Evolutionary conservation across 768 basidiomycete species (phyloP).

Genomic region (Tephrocybe sp.): DNA sequence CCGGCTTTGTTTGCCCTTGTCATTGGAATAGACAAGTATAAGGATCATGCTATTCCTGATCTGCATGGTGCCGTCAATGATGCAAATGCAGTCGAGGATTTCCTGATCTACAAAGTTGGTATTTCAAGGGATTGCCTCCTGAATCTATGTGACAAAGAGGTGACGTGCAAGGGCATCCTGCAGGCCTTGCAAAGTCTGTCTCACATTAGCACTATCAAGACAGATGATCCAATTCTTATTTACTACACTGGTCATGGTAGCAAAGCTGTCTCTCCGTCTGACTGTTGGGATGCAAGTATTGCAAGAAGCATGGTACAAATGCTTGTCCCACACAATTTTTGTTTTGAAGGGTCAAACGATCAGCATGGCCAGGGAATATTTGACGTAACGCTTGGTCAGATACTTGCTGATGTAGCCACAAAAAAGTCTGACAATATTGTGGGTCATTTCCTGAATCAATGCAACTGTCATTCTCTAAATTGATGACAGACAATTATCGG

Average conservation of each 20-base stretch:
- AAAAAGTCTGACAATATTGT: slow-evolving; percentile 9
- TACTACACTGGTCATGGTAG: slow-evolving; percentile 9
- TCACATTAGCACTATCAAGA: neutral
- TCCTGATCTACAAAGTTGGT: neutral
- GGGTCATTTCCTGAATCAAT: neutral
- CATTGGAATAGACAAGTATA: slow-evolving; percentile 15
- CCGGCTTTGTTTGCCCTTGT: slow-evolving; percentile 3
- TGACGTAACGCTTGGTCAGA: neutral
- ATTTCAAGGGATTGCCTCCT: neutral
- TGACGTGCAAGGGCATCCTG: neutral
- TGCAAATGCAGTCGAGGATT: slow-evolving; percentile 4
- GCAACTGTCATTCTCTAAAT: no score
- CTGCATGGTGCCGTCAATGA: neutral
- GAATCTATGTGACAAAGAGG: neutral
- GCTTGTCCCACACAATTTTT: slow-evolving; percentile 1
- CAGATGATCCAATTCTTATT: slow-evolving; percentile 5
- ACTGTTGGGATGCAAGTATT: neutral
- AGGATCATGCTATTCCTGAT: neutral
- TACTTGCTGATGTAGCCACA: neutral
- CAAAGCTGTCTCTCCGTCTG: neutral
- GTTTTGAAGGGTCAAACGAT: neutral
- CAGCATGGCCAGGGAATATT: neutral
- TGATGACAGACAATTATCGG: slow-evolving; percentile 6
- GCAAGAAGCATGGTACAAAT: slow-evolving; percentile 2
- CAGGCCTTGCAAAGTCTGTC: neutral